A percentile compares a stretch with the other conserved stretches of the same genome.
Conservation (phyloP, 2,329 filamentous ascomycete species). For the Lecanoromycetidae sp. region DNA sequence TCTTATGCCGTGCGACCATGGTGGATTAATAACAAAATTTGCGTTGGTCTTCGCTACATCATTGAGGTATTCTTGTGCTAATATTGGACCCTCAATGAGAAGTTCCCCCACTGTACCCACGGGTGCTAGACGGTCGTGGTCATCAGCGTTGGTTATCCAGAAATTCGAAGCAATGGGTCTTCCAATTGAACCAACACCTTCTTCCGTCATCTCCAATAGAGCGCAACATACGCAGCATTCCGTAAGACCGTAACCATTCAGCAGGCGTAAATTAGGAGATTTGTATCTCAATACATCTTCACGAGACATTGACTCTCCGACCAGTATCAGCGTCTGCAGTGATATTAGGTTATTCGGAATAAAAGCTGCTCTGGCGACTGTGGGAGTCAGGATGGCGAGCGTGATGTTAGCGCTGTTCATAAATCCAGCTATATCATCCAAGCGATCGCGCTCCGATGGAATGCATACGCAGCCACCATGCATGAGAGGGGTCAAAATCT, state of each 20-base stretch:
- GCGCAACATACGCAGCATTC: slow-evolving; percentile 20
- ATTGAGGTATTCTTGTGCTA: slow-evolving; percentile 23
- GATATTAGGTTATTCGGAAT: too few relatives aligned
- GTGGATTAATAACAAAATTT: slow-evolving; percentile 21
- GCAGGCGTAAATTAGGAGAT: slow-evolving; percentile 13
- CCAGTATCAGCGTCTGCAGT: slow-evolving; percentile 20
- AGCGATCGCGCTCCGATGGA: slow-evolving; percentile 17
- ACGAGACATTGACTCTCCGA: slow-evolving; percentile 20
- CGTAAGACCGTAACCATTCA: slow-evolving; percentile 22
- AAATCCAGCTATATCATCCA: slow-evolving; percentile 14
- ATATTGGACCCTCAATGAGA: slow-evolving; percentile 28
- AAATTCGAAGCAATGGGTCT: slow-evolving; percentile 23
- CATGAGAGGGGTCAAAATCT: slow-evolving; percentile 19
- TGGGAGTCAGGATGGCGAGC: slow-evolving; percentile 21
- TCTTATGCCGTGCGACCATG: slow-evolving; percentile 14
- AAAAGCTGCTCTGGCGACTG: slow-evolving; percentile 18
- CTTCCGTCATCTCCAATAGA: slow-evolving; percentile 11
- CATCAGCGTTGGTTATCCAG: slow-evolving; percentile 29
- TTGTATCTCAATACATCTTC: slow-evolving; percentile 20
- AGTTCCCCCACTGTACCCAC: slow-evolving; percentile 32
- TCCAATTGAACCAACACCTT: slow-evolving; percentile 21
- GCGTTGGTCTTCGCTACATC: slow-evolving; percentile 20
- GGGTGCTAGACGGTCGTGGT: slow-evolving; percentile 26
- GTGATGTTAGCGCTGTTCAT: slow-evolving; percentile 20
- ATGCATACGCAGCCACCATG: slow-evolving; percentile 21